phyloP scores from a whole-genome alignment of 2,329 filamentous ascomycete genomes.

The Penicillium sp. region DNA sequence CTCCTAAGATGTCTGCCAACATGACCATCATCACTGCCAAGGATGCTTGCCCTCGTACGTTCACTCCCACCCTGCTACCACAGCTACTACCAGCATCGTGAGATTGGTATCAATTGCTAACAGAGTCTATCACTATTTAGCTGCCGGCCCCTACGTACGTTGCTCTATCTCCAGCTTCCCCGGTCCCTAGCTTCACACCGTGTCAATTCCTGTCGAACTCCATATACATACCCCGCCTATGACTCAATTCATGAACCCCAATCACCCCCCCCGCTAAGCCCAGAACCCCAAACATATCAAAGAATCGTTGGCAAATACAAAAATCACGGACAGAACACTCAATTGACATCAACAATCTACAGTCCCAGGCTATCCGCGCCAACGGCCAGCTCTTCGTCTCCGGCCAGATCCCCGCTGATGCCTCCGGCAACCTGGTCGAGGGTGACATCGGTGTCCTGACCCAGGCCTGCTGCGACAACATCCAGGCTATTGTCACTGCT shows the following conservation, averaged over 20 bases:
- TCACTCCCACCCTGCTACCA: not conserved
- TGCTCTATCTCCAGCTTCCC: not conserved
- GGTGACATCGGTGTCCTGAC: conserved; percentile 70
- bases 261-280: not conserved
- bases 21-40: conserved; percentile 42
- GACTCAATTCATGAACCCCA: not conserved
- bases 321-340: not conserved
- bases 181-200: not conserved
- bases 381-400: conserved; percentile 70
- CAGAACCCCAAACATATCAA: not conserved
- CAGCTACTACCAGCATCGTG: not conserved
- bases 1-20: conserved; percentile 35
- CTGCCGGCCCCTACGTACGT: conserved; percentile 47
- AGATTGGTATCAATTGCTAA: conserved; percentile 11
- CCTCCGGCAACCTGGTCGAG: conserved; percentile 59
- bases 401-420: conserved; percentile 73
- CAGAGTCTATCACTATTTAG: conserved; percentile 16
- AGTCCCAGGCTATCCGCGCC: conserved; percentile 65
- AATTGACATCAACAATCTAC: conserved; percentile 2
- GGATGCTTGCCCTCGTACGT: conserved; percentile 49
- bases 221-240: not conserved
- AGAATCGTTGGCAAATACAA: not conserved
- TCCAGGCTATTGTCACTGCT: conserved; percentile 78
- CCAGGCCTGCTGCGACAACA: conserved; percentile 72
- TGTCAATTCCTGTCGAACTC: not conserved